phyloP scores from a whole-genome alignment of 176 grass and related monocot genomes.

The Calamus simplicifolius region DNA sequence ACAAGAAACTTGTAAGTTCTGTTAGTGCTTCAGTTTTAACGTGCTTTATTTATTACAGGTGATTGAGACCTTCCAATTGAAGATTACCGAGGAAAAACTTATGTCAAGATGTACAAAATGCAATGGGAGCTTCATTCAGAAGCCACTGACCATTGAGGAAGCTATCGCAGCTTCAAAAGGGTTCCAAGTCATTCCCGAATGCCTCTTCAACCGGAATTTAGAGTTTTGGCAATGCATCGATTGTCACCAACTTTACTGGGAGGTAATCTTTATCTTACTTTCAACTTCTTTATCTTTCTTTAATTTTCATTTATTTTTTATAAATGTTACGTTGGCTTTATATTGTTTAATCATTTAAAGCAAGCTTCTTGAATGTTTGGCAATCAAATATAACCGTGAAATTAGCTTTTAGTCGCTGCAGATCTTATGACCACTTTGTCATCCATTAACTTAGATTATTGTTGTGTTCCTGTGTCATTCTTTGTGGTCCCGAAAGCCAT shows the following conservation, averaged over 20 bases:
- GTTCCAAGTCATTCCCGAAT: slow-evolving; percentile 81
- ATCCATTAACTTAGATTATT: no score
- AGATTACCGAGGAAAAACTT: slow-evolving; percentile 72
- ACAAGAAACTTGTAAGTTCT: no score
- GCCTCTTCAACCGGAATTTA: slow-evolving; percentile 77
- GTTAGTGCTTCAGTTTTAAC: no score
- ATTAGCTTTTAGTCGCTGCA: no score
- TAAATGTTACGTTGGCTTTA: not conserved
- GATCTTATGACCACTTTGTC: no score
- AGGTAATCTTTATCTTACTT: slow-evolving; percentile 38
- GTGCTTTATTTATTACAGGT: slow-evolving; percentile 40
- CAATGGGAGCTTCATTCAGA: slow-evolving; percentile 97
- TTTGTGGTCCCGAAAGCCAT: no score
- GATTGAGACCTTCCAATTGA: slow-evolving; percentile 81
- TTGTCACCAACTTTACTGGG: slow-evolving; percentile 96
- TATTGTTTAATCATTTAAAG: no score
- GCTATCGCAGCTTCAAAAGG: slow-evolving; percentile 84
- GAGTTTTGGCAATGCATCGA: slow-evolving; percentile 96
- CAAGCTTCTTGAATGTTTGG: no score
- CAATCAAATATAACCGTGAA: no score
- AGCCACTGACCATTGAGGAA: slow-evolving; percentile 72
- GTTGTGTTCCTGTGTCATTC: no score
- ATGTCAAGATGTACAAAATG: slow-evolving; percentile 99
- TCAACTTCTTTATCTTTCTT: not conserved
- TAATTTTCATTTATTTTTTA: slow-evolving; percentile 5